A percentile compares a stretch with the other conserved stretches of the same genome.
phyloP scores from a whole-genome alignment of 2,329 filamentous ascomycete species.

The Celoporthe dispersa region DNA sequence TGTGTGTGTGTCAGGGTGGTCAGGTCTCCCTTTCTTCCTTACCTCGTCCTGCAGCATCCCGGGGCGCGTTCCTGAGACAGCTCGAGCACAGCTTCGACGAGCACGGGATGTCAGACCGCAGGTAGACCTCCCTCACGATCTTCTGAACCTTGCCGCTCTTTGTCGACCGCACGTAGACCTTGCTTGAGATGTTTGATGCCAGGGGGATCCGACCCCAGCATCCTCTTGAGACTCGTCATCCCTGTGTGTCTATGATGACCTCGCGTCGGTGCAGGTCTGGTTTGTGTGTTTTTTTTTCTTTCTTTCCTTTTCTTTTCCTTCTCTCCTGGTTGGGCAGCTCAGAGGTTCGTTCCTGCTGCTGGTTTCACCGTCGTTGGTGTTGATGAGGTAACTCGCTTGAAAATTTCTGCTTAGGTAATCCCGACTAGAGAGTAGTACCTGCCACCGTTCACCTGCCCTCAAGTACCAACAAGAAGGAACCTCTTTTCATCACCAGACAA shows the following conservation, averaged over 20 bases:
- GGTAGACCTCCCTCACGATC: conserved; percentile 94
- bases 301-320: too few relatives aligned
- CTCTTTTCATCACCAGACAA: too few relatives aligned
- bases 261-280: neutral
- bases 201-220: conserved; percentile 55
- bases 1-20: neutral
- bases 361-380: conserved; percentile 1
- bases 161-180: conserved; percentile 92
- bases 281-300: neutral
- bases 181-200: conserved; percentile 84
- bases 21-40: conserved; percentile 36
- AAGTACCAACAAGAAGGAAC: neutral
- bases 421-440: neutral
- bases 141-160: conserved; percentile 98
- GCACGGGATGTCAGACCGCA: conserved; percentile 95
- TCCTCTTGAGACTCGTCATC: conserved; percentile 71
- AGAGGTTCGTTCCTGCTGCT: conserved; percentile 12
- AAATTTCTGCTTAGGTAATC: conserved; percentile 14
- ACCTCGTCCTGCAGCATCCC: conserved; percentile 80
- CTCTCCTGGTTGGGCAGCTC: neutral
- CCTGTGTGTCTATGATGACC: conserved; percentile 23
- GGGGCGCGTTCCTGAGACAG: conserved; percentile 76
- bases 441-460: neutral
- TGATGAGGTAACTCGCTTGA: conserved; percentile 16
- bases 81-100: conserved; percentile 84